phyloP scores from a whole-genome alignment of 169 alveolate genomes.

The Plasmodium fragile region DNA sequence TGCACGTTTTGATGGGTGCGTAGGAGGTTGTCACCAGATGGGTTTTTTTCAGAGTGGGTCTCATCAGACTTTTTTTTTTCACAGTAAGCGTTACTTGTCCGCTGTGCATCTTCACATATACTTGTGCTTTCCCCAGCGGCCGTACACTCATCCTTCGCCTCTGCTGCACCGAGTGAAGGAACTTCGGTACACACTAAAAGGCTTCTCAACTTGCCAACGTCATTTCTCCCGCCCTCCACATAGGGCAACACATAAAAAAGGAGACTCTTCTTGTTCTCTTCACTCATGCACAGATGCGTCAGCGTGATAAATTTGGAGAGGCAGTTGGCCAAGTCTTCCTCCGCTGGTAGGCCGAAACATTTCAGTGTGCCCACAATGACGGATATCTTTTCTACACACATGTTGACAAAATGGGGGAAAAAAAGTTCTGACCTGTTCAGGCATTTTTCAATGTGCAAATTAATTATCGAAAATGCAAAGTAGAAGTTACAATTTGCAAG shows the following conservation, averaged over 20 bases:
- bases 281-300: slow-evolving; percentile 22
- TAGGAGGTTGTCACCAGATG: background rate
- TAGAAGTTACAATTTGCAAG: slow-evolving; percentile 52
- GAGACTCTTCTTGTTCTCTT: slow-evolving; percentile 42
- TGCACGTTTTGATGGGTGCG: background rate
- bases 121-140: background rate
- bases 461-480: slow-evolving; percentile 33
- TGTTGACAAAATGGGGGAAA: slow-evolving; percentile 37
- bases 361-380: slow-evolving; percentile 32
- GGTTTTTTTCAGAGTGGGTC: background rate
- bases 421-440: slow-evolving; percentile 11
- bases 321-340: slow-evolving; percentile 32
- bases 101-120: background rate
- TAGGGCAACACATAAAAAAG: slow-evolving; percentile 42
- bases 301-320: slow-evolving; percentile 23
- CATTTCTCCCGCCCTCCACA: background rate
- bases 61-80: background rate
- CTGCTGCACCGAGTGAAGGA: background rate
- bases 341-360: slow-evolving; percentile 16
- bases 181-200: slow-evolving; percentile 3
- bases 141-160: background rate
- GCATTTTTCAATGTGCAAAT: slow-evolving; percentile 44
- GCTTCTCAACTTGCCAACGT: background rate
- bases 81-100: background rate
- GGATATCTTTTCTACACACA: slow-evolving; percentile 43